These are phyloP conservation scores for Helichrysum umbraculigerum DNA, from an alignment of 129 eudicot species.

Conservation along the genomic window DNA sequence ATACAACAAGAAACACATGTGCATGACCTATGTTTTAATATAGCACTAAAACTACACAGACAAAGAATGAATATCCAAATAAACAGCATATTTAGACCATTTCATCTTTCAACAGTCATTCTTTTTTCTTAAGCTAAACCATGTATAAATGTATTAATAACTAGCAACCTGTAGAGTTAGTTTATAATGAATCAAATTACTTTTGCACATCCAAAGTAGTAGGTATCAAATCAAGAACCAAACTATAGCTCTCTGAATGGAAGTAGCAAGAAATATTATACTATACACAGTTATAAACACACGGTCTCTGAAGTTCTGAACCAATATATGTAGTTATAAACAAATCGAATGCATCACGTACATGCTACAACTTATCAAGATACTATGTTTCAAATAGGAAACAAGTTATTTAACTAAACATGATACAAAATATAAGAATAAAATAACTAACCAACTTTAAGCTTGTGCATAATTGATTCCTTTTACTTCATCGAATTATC, in stretches of 20 bases:
- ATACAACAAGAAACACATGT: too few relatives aligned
- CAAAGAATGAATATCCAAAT: too few relatives aligned
- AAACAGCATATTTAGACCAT: too few relatives aligned
- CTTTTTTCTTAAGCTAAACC: too few relatives aligned
- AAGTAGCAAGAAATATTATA: neutral
- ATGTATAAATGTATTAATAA: too few relatives aligned
- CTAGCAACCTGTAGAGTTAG: too few relatives aligned
- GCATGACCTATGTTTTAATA: too few relatives aligned
- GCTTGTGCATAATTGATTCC: conserved; percentile 42
- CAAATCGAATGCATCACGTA: neutral
- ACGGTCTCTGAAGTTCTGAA: neutral
- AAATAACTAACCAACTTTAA: conserved; percentile 49
- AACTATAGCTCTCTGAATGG: neutral
- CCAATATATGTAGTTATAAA: neutral
- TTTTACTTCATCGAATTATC: conserved; percentile 54
- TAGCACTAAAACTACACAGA: too few relatives aligned
- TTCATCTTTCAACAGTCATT: too few relatives aligned
- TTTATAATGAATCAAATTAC: too few relatives aligned
- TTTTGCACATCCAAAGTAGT: too few relatives aligned
- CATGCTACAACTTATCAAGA: neutral
- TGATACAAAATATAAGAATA: neutral
- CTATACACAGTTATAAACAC: neutral
- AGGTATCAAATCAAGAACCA: neutral
- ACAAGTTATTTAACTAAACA: neutral
- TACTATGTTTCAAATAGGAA: neutral